phyloP scores from a whole-genome alignment of 73 alveolate species.

The Diophrys sp. region DNA sequence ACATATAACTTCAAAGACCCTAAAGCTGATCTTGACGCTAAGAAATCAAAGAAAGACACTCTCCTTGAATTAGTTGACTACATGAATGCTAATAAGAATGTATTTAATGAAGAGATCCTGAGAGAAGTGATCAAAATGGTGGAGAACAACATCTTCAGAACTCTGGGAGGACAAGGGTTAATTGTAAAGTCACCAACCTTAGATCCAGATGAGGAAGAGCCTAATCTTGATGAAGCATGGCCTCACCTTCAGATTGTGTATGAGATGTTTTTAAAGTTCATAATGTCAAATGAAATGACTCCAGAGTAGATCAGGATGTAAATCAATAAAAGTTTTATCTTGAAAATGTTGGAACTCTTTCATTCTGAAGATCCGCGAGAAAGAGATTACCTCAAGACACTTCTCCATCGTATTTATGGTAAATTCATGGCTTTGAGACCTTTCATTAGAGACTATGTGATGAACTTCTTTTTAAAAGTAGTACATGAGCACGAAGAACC shows the following conservation, averaged over 20 bases:
- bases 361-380: slow-evolving; percentile 85
- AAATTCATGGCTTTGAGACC: slow-evolving; percentile 76
- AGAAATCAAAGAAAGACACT: slow-evolving; percentile 38
- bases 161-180: slow-evolving; percentile 30
- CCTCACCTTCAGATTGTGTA: slow-evolving; percentile 76
- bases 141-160: slow-evolving; percentile 59
- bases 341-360: slow-evolving; percentile 71
- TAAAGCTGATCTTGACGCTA: slow-evolving; percentile 30
- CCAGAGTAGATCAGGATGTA: slow-evolving; percentile 26
- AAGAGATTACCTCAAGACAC: slow-evolving; percentile 80
- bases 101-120: slow-evolving; percentile 17
- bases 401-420: slow-evolving; percentile 83
- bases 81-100: slow-evolving; percentile 16
- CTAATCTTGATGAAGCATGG: slow-evolving; percentile 72
- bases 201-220: slow-evolving; percentile 71
- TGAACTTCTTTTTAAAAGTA: slow-evolving; percentile 68
- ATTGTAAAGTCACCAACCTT: slow-evolving; percentile 3
- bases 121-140: slow-evolving; percentile 32
- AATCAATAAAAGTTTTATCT: slow-evolving; percentile 33
- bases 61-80: slow-evolving; percentile 47
- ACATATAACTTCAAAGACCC: slow-evolving; percentile 39
- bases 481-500: slow-evolving; percentile 72
- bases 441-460: slow-evolving; percentile 64
- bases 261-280: slow-evolving; percentile 69
- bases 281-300: slow-evolving; percentile 60